Percentiles rank a stretch among this genome's conserved stretches.
These are phyloP conservation scores for Claviceps maximensis DNA, from an alignment of 2,329 filamentous ascomycete genomes.

Conservation along the genomic window DNA sequence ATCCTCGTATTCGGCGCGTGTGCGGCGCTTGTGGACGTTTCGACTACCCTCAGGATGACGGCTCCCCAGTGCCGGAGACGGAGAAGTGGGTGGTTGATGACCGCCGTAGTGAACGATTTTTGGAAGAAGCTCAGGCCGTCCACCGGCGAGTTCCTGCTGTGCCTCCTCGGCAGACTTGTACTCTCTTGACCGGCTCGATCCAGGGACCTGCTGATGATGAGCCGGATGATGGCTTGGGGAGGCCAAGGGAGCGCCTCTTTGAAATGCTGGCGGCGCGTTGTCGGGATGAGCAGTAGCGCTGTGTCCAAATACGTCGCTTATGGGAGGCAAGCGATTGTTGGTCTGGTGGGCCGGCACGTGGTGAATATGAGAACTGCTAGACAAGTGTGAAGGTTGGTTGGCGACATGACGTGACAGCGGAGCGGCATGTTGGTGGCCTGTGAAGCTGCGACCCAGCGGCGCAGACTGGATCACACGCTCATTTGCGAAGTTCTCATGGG, in stretches of 20 bases:
- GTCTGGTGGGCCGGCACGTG: slow-evolving; percentile 81
- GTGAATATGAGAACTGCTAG: slow-evolving; percentile 79
- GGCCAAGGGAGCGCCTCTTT: slow-evolving; percentile 56
- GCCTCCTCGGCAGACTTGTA: slow-evolving; percentile 95
- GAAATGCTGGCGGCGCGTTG: slow-evolving; percentile 31
- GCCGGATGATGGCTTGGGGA: slow-evolving; percentile 61
- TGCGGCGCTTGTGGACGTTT: slow-evolving; percentile 57
- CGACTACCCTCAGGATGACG: slow-evolving; percentile 36
- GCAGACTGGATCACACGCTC: slow-evolving; percentile 96
- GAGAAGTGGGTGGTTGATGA: slow-evolving; percentile 84
- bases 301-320: slow-evolving; percentile 88
- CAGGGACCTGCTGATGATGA: slow-evolving; percentile 31
- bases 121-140: slow-evolving; percentile 82
- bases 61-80: slow-evolving; percentile 54
- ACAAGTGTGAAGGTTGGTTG: slow-evolving; percentile 71
- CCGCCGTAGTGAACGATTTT: slow-evolving; percentile 93
- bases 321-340: slow-evolving; percentile 80
- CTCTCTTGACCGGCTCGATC: slow-evolving; percentile 58
- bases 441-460: slow-evolving; percentile 88
- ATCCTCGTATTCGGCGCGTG: slow-evolving; percentile 85
- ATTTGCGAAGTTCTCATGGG: slow-evolving; percentile 80
- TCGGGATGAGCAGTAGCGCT: slow-evolving; percentile 52
- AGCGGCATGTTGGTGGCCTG: slow-evolving; percentile 69
- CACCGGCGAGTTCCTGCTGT: slow-evolving; percentile 77
- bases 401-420: slow-evolving; percentile 64